Evolutionary conservation across 2,329 filamentous ascomycete species (phyloP), one percentile per base, ranked within the genome.

Genomic region (Sclerotinia sclerotiorum): DNA sequence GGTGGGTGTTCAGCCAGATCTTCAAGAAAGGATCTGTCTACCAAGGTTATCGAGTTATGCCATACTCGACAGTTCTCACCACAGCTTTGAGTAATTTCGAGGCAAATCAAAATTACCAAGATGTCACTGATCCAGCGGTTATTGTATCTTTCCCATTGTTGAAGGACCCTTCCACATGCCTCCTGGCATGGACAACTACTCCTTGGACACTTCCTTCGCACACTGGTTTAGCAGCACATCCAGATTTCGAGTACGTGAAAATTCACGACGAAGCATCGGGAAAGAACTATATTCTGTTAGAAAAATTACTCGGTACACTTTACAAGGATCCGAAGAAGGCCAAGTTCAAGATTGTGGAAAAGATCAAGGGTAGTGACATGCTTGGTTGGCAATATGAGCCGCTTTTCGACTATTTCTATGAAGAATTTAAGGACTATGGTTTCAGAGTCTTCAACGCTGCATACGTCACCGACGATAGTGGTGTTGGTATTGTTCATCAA

Each of bases 291-390:
- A 89, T 97, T 70, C 84, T 97, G 51, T 84, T 97, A 29, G 93
- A 97, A 78, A 88, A 91, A 68, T 84, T 95, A 46, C 84, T 97
- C 44, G 85, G 85, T 68, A 94, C 91, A 6, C 83, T 97, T 2
- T 97, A 97, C 83, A 97, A 97, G 79, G 93, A 97, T 73, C 91
- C 91, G 10, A 97, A 97, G 82, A 97, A 97, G 82, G 93, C 93
- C 62, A 96, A 97, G 78, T 97, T 89, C 81, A 93, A 92, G 82
- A 84, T 95, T 64, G 78, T 97, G 19, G 86, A 90, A 71, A 94
- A 90, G 76, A 81, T 96, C 73, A 91, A 89, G 80, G 94, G 94
- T 61, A 90, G 88, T 72, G 89, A 93, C 58, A 93, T 97, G 88
- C 81, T 92, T 65, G 75, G 74, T 15, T 96, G 92, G 91, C 90